phyloP scores from a whole-genome alignment of 371 early-diverging fungal genomes.

The Mortierella sp. region DNA sequence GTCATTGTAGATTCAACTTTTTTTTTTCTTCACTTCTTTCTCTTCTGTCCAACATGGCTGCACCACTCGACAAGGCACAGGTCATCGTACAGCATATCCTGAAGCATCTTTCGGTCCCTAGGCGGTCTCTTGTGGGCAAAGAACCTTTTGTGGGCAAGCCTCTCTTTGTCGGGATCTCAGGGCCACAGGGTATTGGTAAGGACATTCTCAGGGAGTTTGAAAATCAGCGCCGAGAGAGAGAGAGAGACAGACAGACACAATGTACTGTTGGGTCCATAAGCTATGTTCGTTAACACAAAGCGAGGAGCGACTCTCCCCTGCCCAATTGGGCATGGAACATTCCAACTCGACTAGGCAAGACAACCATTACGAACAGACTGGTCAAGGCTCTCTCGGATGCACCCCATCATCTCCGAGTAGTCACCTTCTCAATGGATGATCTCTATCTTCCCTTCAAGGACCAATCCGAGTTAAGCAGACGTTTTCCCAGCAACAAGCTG shows the following conservation, averaged over 20 bases:
- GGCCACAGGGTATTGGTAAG: constrained; percentile 82
- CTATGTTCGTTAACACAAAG: neutral
- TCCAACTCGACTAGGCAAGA: constrained; percentile 60
- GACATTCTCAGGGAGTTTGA: too few relatives aligned
- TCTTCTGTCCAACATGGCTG: constrained; percentile 16
- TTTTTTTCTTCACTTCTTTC: neutral
- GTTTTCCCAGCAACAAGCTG: constrained; percentile 71
- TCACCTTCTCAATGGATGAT: constrained; percentile 88
- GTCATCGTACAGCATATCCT: constrained; percentile 44
- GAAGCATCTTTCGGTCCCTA: constrained; percentile 26
- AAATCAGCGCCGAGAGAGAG: too few relatives aligned
- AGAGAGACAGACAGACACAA: too few relatives aligned
- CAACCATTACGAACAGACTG: constrained; percentile 70
- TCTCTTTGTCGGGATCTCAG: constrained; percentile 77
- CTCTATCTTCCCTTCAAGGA: constrained; percentile 80
- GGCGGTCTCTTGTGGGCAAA: constrained; percentile 29
- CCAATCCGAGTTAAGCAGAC: constrained; percentile 63
- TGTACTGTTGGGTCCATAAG: neutral
- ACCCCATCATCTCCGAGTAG: constrained; percentile 63
- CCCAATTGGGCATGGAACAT: neutral
- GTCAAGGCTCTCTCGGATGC: constrained; percentile 53
- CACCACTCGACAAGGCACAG: constrained; percentile 34
- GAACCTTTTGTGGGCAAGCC: constrained; percentile 55
- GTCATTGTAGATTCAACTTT: neutral
- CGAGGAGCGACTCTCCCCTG: too few relatives aligned